These are phyloP conservation scores for Trichothecium roseum DNA, from an alignment of 2,329 filamentous ascomycete genomes.

Conservation along the genomic window DNA sequence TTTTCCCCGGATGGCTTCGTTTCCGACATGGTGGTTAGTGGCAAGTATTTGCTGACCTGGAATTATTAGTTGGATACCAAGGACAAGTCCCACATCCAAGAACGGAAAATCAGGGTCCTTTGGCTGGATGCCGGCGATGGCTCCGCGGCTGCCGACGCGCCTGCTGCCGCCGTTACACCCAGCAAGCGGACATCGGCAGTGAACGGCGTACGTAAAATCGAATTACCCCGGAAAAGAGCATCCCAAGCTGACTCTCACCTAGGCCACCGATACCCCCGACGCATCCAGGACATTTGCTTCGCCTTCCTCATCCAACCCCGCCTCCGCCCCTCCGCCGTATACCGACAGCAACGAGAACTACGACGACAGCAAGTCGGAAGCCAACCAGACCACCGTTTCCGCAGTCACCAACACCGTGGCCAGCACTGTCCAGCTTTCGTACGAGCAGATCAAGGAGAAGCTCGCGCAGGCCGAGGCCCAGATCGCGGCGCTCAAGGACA, in stretches of 20 bases:
- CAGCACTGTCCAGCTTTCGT: slow-evolving; percentile 27
- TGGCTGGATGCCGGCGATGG: slow-evolving; percentile 54
- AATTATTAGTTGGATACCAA: slow-evolving; percentile 61
- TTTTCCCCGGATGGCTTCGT: neutral
- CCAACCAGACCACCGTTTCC: slow-evolving; percentile 2
- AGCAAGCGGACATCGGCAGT: slow-evolving; percentile 21
- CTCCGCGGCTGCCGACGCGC: slow-evolving; percentile 7
- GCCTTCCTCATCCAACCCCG: slow-evolving; percentile 23
- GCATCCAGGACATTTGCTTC: slow-evolving; percentile 33
- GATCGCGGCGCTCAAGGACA: slow-evolving; percentile 60
- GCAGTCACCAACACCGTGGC: slow-evolving; percentile 22
- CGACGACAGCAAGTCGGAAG: slow-evolving; percentile 14
- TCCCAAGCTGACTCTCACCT: slow-evolving; percentile 4
- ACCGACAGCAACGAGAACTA: slow-evolving; percentile 19
- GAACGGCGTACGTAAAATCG: no score
- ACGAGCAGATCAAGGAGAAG: slow-evolving; percentile 59
- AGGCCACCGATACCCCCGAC: slow-evolving; percentile 33
- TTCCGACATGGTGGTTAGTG: neutral
- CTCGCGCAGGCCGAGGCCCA: slow-evolving; percentile 65
- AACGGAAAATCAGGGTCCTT: slow-evolving; percentile 90
- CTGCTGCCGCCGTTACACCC: slow-evolving; percentile 24
- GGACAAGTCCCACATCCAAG: slow-evolving; percentile 69
- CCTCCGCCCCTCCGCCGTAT: slow-evolving; percentile 21
- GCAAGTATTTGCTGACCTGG: slow-evolving; percentile 3
- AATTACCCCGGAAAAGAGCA: neutral